Base-by-base conservation (phyloP, 345 rosid species). In the Trapa incisa region DNA sequence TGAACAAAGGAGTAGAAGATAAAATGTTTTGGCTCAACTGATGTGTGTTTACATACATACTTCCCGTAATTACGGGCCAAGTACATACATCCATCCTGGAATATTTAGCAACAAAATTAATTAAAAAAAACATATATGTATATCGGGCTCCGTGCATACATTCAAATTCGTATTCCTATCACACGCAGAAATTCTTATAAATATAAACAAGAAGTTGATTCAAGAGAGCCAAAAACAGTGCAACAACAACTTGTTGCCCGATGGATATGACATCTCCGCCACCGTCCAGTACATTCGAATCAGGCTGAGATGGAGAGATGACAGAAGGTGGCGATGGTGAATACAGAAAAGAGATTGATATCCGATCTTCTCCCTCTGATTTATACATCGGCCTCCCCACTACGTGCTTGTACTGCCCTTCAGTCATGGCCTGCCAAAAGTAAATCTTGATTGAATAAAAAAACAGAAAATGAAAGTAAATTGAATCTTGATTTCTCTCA, bases 291-390 rank as follows among this genome's bases (percentile, higher is more conserved):
- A 3, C 15, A 38, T 5, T 32, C 37, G 15, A 58, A 15, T 16
- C 38, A 3, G 9, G 15, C 15, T 2, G 63, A 32, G 7, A 16
- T 6, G 74, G 16, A 6, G 42, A 39, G 67, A 35, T 65, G 1
- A 32, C 52, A 0, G 35, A 22, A 47, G 42, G 52, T 69, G 64
- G 65, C 17, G 82, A 76, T 52, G 83, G 81, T 47, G 78, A 68
- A 61, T 76, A 81, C 61, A 85, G 82, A 65, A 77, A 72, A 16
- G 87, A 83, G 80, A 87, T 81, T n/a, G 93, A 84, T 75, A 82
- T 80, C 62, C 57, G 57, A 50, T 73, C 85, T 36, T 80, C 79
- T 54, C 72, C 65, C 45, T 67, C 83, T 41, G 73, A 76, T 67
- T 75, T 76, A 54, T 72, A 77, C 3, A 86, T 70, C 17, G 91